Conservation (phyloP, 2,329 filamentous ascomycete species). For the Tetracladium maxilliforme region DNA sequence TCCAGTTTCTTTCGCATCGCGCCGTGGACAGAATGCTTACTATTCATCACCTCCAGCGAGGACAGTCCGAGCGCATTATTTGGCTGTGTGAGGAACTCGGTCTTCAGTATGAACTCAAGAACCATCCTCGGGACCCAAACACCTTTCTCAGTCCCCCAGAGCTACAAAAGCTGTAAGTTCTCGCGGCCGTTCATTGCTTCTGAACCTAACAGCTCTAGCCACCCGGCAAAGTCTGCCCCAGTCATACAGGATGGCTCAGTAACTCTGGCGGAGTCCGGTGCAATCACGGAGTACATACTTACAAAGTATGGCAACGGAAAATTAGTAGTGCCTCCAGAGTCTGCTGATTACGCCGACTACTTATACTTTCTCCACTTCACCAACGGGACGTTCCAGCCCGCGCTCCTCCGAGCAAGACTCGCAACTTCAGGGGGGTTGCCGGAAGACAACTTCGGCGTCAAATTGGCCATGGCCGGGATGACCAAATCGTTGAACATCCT, state of each 20-base stretch:
- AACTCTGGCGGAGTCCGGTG: slow-evolving; percentile 42
- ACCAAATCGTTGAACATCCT: slow-evolving; percentile 23
- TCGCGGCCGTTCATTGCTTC: no score
- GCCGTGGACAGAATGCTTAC: no score
- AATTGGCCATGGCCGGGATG: slow-evolving; percentile 1
- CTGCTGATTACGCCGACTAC: slow-evolving; percentile 40
- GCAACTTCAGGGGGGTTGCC: neutral
- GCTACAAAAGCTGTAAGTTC: slow-evolving; percentile 28
- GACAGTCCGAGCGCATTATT: slow-evolving; percentile 48
- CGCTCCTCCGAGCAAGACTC: slow-evolving; percentile 9
- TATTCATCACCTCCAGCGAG: slow-evolving; percentile 38
- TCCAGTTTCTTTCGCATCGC: no score
- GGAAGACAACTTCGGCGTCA: neutral
- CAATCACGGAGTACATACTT: slow-evolving; percentile 47
- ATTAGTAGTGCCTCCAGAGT: slow-evolving; percentile 26
- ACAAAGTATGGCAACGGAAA: slow-evolving; percentile 32
- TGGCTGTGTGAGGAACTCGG: slow-evolving; percentile 52
- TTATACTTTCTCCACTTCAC: slow-evolving; percentile 51
- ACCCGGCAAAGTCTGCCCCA: no score
- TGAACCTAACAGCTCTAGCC: no score
- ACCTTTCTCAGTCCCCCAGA: slow-evolving; percentile 17
- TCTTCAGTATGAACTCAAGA: slow-evolving; percentile 33
- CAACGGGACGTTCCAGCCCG: slow-evolving; percentile 27
- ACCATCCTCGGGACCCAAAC: slow-evolving; percentile 28
- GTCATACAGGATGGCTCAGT: slow-evolving; percentile 40